Conservation (phyloP, 352 stramenopile species). For the Pythium sukuiense region DNA sequence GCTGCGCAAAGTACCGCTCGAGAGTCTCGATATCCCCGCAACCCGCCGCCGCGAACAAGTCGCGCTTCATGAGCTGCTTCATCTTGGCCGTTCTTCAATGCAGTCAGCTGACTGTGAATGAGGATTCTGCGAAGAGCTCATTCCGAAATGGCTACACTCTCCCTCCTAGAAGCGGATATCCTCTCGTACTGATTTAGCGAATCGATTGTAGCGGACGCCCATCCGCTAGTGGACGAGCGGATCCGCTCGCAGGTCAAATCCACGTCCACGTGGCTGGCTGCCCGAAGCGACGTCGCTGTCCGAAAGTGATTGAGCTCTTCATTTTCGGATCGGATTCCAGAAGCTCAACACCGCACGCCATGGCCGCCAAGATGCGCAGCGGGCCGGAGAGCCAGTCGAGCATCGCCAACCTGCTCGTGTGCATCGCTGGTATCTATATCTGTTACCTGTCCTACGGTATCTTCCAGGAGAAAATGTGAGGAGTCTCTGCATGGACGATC, state of each 20-base stretch:
- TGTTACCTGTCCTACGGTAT: conserved; percentile 93
- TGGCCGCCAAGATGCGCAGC: conserved; percentile 20
- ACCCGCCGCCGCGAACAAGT: conserved; percentile 14
- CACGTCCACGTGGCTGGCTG: conserved; percentile 5
- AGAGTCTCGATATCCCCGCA: conserved; percentile 9
- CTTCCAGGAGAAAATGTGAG: conserved; percentile 94
- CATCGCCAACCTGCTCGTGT: conserved; percentile 82
- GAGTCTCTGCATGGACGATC: not conserved
- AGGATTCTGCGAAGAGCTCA: not conserved
- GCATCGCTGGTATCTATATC: conserved; percentile 89
- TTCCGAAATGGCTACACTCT: not conserved
- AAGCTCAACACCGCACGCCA: conserved; percentile 5
- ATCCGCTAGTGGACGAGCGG: conserved; percentile 4
- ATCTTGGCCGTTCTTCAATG: not conserved
- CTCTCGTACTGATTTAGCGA: conserved; percentile 10
- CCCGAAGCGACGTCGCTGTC: conserved; percentile 3
- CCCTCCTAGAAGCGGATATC: conserved; percentile 10
- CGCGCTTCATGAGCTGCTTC: not conserved
- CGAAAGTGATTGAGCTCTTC: not conserved
- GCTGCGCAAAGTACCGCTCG: conserved; percentile 10
- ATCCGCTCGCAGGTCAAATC: conserved; percentile 1
- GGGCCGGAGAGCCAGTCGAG: conserved; percentile 42
- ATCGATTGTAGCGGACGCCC: not conserved
- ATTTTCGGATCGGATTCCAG: conserved; percentile 1
- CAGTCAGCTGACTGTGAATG: not conserved